phyloP scores from a whole-genome alignment of 2,329 filamentous ascomycete species.

The Fulvia fulva region DNA sequence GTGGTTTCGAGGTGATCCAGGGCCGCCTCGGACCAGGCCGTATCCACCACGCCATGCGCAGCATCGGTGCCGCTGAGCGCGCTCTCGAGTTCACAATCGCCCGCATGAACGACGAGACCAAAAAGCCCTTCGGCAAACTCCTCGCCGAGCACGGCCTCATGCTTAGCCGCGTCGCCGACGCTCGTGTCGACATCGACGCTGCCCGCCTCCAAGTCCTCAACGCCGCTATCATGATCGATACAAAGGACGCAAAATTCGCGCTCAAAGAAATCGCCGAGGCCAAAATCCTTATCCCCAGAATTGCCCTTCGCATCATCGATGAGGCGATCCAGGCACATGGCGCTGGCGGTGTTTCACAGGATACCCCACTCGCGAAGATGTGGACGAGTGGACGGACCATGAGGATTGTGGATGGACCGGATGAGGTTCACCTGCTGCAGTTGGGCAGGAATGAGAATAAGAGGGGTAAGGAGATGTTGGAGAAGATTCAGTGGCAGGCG shows the following conservation, averaged over 20 bases:
- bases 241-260: conserved; percentile 79
- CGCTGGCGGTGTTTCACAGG: conserved; percentile 84
- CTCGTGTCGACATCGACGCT: conserved; percentile 88
- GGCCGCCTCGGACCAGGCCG: conserved; percentile 91
- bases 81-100: conserved; percentile 94
- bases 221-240: conserved; percentile 91
- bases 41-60: conserved; percentile 97
- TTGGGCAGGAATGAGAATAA: conserved; percentile 73
- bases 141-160: conserved; percentile 89
- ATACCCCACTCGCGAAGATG: conserved; percentile 75
- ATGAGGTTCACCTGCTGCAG: conserved; percentile 88
- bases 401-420: conserved; percentile 67
- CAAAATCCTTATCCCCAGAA: conserved; percentile 84
- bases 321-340: conserved; percentile 82
- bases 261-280: conserved; percentile 92
- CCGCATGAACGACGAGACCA: conserved; percentile 84
- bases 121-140: conserved; percentile 86
- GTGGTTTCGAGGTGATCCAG: conserved; percentile 97
- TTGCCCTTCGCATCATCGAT: conserved; percentile 83
- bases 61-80: conserved; percentile 83
- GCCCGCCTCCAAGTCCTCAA: conserved; percentile 88
- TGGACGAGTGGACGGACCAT: conserved; percentile 32
- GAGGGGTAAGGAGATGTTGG: conserved; percentile 57
- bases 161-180: conserved; percentile 89
- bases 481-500: conserved; percentile 61